Conservation (phyloP, 2,329 filamentous ascomycete species). For the Elsinoe perseae region DNA sequence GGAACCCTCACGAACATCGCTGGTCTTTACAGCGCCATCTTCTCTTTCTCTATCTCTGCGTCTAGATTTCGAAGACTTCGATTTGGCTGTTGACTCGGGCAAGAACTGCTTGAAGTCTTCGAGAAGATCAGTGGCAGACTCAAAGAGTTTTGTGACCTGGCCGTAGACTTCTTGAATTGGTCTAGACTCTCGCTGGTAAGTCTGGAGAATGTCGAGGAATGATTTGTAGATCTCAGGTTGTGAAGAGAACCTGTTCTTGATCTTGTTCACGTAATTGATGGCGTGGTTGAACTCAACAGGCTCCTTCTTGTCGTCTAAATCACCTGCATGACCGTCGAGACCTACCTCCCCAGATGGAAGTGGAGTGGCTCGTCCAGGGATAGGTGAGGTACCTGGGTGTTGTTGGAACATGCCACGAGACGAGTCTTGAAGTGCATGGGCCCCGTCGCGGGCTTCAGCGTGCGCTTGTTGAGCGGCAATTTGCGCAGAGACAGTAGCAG, state of each 20-base stretch:
- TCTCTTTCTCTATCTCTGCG: conserved; percentile 56
- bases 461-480: conserved; percentile 25
- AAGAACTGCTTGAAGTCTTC: conserved; percentile 99
- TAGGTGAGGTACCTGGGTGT: conserved; percentile 30
- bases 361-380: conserved; percentile 39
- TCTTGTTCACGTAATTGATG: conserved; percentile 99
- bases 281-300: conserved; percentile 99
- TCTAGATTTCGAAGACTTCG: conserved; percentile 48
- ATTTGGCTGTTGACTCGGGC: conserved; percentile 74
- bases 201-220: conserved; percentile 95
- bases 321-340: conserved; percentile 47
- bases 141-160: conserved; percentile 91
- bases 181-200: conserved; percentile 95
- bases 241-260: conserved; percentile 97
- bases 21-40: conserved; percentile 59
- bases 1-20: conserved; percentile 47
- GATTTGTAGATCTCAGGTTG: conserved; percentile 99
- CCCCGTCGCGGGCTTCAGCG: conserved; percentile 10
- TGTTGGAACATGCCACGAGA: background rate
- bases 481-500: conserved; percentile 32
- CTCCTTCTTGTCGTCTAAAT: conserved; percentile 57
- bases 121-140: conserved; percentile 82
- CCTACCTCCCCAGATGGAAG: conserved; percentile 48
- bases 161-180: conserved; percentile 98
- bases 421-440: conserved; percentile 33